Evolutionary conservation across 192 early-diverging fungal species (phyloP).

Genomic region (Podila clonocystis): DNA sequence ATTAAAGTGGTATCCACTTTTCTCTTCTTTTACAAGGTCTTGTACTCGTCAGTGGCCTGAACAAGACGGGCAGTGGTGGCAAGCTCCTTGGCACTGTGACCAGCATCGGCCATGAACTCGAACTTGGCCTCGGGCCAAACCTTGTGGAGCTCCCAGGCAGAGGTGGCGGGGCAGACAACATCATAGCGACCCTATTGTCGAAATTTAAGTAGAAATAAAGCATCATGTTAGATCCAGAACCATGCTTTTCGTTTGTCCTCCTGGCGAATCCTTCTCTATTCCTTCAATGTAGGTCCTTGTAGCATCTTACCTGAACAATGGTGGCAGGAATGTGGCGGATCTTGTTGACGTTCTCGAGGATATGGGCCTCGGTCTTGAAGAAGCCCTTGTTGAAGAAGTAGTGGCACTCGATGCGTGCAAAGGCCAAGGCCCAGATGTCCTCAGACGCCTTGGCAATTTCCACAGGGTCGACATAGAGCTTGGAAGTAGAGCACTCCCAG

Average conservation of each 20-base stretch:
- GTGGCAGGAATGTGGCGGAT: slow-evolving; percentile 71
- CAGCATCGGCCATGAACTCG: slow-evolving; percentile 66
- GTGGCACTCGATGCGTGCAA: slow-evolving; percentile 77
- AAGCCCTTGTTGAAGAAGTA: slow-evolving; percentile 80
- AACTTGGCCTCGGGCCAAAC: slow-evolving; percentile 75
- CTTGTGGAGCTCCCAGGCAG: slow-evolving; percentile 54
- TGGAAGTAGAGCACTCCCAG: slow-evolving; percentile 68
- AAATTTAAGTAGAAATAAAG: background rate
- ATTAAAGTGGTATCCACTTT: too few relatives aligned
- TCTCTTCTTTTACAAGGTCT: slow-evolving; percentile 39
- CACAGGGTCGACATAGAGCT: slow-evolving; percentile 61
- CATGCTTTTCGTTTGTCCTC: slow-evolving; percentile 68
- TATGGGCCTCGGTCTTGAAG: slow-evolving; percentile 66
- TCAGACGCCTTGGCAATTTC: slow-evolving; percentile 67
- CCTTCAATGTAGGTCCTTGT: too few relatives aligned
- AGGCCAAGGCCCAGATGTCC: slow-evolving; percentile 68
- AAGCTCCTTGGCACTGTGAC: slow-evolving; percentile 72
- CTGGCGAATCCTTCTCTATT: too few relatives aligned
- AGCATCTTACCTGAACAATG: slow-evolving; percentile 59
- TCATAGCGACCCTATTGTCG: slow-evolving; percentile 17
- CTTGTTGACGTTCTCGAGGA: slow-evolving; percentile 73
- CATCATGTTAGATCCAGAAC: slow-evolving; percentile 40
- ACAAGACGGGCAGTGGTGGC: slow-evolving; percentile 61
- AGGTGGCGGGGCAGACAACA: slow-evolving; percentile 46
- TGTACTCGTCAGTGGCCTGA: slow-evolving; percentile 70